phyloP scores from a whole-genome alignment of 1,139 yeast genomes.

The Protomyces inouyei region DNA sequence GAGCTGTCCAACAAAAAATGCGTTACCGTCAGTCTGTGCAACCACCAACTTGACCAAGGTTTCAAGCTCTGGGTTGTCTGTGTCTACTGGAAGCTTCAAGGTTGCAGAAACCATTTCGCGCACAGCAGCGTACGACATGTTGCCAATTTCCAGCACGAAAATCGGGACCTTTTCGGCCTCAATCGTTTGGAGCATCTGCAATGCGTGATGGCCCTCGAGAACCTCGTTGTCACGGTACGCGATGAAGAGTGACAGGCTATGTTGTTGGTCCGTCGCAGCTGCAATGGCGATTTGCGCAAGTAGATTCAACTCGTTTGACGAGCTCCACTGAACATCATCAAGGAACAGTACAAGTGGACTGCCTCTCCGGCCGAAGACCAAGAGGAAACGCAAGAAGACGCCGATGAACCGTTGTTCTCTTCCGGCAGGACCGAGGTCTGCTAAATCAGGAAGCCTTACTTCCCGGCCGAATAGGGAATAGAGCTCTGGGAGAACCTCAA shows the following conservation, averaged over 20 bases:
- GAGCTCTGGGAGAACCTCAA: conserved; percentile 19
- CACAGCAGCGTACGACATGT: conserved; percentile 6
- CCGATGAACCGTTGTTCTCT: conserved; percentile 23
- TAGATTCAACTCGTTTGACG: conserved; percentile 11
- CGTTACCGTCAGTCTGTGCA: conserved; percentile 22
- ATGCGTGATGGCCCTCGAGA: conserved; percentile 12
- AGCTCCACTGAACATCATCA: conserved; percentile 25
- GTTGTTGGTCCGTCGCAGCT: background rate
- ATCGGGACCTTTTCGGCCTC: conserved; percentile 4
- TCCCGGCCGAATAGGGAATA: background rate
- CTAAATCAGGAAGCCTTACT: background rate
- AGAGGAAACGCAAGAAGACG: conserved; percentile 10
- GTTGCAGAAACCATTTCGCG: conserved; percentile 23
- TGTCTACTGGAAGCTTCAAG: conserved; percentile 2
- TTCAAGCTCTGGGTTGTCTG: conserved; percentile 9
- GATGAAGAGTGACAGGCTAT: conserved; percentile 5
- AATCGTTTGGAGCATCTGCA: conserved; percentile 1
- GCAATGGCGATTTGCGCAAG: conserved; percentile 11
- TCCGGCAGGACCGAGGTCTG: conserved; percentile 21
- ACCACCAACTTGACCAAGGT: conserved; percentile 8
- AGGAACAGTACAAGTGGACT: conserved; percentile 20
- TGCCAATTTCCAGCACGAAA: conserved; percentile 3
- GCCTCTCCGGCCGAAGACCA: conserved; percentile 15
- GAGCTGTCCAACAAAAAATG: conserved; percentile 24
- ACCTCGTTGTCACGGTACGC: conserved; percentile 27